Conservation (phyloP, 129 eudicot genomes). For the Flaveria bidentis region DNA sequence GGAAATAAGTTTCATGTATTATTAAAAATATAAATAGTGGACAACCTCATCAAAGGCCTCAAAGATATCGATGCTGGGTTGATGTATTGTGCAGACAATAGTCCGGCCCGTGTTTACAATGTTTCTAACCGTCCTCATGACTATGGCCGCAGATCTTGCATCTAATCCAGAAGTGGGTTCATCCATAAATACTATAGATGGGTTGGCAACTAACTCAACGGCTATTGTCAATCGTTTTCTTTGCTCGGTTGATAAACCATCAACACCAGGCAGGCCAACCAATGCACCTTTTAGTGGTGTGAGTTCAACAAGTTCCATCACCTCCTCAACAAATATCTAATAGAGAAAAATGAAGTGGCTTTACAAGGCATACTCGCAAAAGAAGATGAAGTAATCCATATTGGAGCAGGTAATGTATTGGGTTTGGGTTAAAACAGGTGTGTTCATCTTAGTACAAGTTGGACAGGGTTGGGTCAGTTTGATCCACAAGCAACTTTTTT, state of each 20-base stretch:
- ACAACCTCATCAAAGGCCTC: conserved; percentile 97
- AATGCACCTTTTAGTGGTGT: conserved; percentile 75
- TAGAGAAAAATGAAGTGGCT: conserved; percentile 8
- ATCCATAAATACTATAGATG: conserved; percentile 96
- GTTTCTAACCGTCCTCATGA: conserved; percentile 98
- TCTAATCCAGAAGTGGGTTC: conserved; percentile 98
- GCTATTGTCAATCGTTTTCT: conserved; percentile 94
- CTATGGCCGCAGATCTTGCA: conserved; percentile 98
- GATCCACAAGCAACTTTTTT: background rate
- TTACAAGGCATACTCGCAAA: conserved; percentile 4
- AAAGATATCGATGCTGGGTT: conserved; percentile 95
- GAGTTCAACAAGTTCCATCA: conserved; percentile 98
- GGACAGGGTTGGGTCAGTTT: background rate
- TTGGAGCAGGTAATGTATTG: background rate
- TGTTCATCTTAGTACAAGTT: background rate
- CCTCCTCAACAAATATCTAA: conserved; percentile 97
- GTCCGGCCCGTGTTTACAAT: conserved; percentile 95
- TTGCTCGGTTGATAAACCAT: conserved; percentile 97
- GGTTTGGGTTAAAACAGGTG: background rate
- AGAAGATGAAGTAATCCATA: conserved; percentile 12
- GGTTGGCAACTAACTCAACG: conserved; percentile 95
- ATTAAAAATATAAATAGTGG: background rate
- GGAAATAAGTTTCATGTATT: conserved; percentile 2
- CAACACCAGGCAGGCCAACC: conserved; percentile 96
- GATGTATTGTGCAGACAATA: conserved; percentile 95